Percentiles rank a stretch among this genome's conserved stretches.
These are phyloP conservation scores for Candida verbasci DNA, from an alignment of 805 yeast genomes.

Conservation along the genomic window DNA sequence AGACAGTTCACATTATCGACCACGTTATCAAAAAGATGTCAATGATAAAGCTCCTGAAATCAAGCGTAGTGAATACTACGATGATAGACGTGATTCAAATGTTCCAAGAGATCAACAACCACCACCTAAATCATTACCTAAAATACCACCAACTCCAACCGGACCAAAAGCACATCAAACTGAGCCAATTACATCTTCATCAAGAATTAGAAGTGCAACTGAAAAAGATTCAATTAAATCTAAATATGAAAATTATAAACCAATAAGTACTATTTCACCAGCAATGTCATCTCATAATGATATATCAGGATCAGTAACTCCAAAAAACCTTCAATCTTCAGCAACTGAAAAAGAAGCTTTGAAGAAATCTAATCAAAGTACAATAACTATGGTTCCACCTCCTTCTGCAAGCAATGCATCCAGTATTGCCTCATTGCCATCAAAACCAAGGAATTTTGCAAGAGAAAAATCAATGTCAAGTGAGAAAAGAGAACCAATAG, in stretches of 20 bases:
- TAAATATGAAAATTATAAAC: constrained; percentile 2
- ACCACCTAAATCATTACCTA: neutral
- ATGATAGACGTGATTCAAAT: constrained; percentile 5
- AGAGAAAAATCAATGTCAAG: neutral
- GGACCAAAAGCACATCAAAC: neutral
- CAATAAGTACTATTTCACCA: neutral
- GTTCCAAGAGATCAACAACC: constrained; percentile 6
- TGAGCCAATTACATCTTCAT: neutral
- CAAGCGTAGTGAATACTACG: neutral
- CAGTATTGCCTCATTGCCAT: neutral
- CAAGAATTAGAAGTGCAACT: constrained; percentile 1
- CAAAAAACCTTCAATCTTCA: neutral
- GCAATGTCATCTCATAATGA: neutral
- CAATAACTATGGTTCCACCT: neutral
- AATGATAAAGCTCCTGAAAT: neutral
- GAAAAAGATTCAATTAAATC: constrained; percentile 3
- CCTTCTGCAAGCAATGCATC: neutral
- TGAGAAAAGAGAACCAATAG: neutral
- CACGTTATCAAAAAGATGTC: constrained; percentile 1
- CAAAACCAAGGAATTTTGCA: neutral
- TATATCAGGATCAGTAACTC: neutral
- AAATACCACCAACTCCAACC: neutral
- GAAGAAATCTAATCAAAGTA: neutral
- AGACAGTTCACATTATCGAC: neutral
- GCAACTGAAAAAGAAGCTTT: neutral